A percentile compares a stretch with the other conserved stretches of the same genome.
Conservation (phyloP, 371 early-diverging fungal species). For the Astathelohania contejeani region DNA sequence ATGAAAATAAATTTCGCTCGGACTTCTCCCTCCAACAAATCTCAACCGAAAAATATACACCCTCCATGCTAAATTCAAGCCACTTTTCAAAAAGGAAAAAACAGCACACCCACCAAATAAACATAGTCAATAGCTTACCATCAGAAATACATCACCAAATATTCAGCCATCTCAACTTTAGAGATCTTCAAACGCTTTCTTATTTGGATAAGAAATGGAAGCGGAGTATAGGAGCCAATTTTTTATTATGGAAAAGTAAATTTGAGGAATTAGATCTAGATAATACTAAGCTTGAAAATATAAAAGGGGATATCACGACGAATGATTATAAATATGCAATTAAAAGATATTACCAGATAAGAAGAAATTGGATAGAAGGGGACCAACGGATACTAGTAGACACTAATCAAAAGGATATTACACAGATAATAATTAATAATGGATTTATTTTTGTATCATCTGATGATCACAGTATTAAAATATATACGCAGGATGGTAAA, state of each 20-base stretch:
- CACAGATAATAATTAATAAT: slow-evolving; percentile 13
- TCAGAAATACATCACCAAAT: no score
- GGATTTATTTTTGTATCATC: slow-evolving; percentile 32
- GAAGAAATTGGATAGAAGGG: neutral
- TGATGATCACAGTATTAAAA: slow-evolving; percentile 42
- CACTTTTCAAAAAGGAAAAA: no score
- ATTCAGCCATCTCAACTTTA: no score
- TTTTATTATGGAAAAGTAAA: neutral
- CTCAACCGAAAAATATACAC: no score
- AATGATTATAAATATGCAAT: neutral
- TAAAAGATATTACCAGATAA: neutral
- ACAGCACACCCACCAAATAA: no score
- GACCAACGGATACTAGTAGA: neutral
- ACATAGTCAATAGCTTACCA: no score
- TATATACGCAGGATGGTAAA: slow-evolving; percentile 53
- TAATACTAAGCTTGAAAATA: neutral
- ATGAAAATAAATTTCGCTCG: no score
- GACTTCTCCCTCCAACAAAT: no score
- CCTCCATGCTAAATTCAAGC: no score
- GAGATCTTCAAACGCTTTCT: no score
- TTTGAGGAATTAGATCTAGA: neutral
- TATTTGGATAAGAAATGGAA: no score
- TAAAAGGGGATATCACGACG: neutral
- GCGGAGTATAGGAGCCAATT: no score
- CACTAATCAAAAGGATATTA: slow-evolving; percentile 38